Evolutionary conservation across 768 basidiomycete species (phyloP).

Genomic region (Leucocoprinus leucothites): DNA sequence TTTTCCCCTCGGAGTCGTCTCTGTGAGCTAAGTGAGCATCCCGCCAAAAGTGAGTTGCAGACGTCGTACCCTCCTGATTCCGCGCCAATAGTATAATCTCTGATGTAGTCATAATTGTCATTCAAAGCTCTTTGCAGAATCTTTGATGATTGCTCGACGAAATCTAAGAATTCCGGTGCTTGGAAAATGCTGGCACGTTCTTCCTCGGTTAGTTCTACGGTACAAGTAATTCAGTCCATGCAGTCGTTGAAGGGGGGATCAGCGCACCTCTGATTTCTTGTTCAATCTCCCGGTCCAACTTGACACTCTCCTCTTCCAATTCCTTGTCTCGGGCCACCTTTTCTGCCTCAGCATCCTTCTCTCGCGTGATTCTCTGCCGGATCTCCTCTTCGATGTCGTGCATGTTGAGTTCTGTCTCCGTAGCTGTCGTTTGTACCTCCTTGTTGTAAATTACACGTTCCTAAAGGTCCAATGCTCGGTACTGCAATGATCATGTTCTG

Average conservation of each 20-base stretch:
- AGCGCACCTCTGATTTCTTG: conserved; percentile 74
- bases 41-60: not conserved
- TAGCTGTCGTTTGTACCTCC: conserved; percentile 73
- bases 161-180: conserved; percentile 91
- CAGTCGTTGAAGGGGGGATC: not conserved
- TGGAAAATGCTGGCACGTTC: conserved; percentile 77
- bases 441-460: conserved; percentile 83
- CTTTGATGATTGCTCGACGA: conserved; percentile 92
- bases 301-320: conserved; percentile 78
- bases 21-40: conserved; percentile 32
- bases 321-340: conserved; percentile 69
- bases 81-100: conserved; percentile 90
- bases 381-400: conserved; percentile 67
- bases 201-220: conserved; percentile 79
- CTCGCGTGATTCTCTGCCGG: conserved; percentile 65
- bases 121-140: conserved; percentile 93
- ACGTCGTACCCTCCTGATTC: conserved; percentile 73
- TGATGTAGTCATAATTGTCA: conserved; percentile 94
- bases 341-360: conserved; percentile 58
- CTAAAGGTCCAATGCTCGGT: conserved; percentile 28
- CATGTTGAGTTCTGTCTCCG: conserved; percentile 49
- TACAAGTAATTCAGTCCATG: not conserved
- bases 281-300: conserved; percentile 83
- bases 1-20: conserved; percentile 87
- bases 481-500: not conserved